Base-by-base conservation (phyloP, 371 early-diverging fungal genomes). In the Cokeromyces recurvatus region DNA sequence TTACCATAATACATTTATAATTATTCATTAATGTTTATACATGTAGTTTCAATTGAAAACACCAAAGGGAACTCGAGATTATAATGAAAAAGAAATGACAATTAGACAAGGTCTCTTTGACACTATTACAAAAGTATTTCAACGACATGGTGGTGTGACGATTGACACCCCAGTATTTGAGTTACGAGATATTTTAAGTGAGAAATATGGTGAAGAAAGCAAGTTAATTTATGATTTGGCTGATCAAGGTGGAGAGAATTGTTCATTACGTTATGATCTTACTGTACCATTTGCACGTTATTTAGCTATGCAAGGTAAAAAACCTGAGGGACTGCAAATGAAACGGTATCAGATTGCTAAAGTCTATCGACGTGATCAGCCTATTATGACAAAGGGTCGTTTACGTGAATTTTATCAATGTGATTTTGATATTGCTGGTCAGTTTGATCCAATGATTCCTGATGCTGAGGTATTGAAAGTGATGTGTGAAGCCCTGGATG, bases 131-230 rank as follows among this genome's bases (percentile, higher is more conserved):
- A 42, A 46, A 1, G 82, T 97, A 12, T 99, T 98, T 72, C 87
- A 94, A 64, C 78, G 81, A 34, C 97, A 99, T 78, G 98, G 99
- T 25, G 99, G 89, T n/a, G 90, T 97, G 16, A 93, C 97, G 0
- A 96, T 99, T 51, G 99, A 99, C 48, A 99, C 99, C 2, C 99
- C 99, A 2, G 98, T 97, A 11, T 99, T 99, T 78, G 99, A 99
- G 68, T 45, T 65, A 32, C 43, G 52, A 17, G 94, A 95, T 51
- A 94, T 98, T 50, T 79, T 99, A 17, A 65, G 88, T 3, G 97
- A 98, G 50, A 99, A 99, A 71, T 99, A 99, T 57, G 99, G 99
- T 17, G 99, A 99, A 65, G 99, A 99, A 74, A 87, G 90, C 62
- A 99, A 99, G 74, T 81, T 99, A 44, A 99, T 99, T 51, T 99